Base-by-base conservation (phyloP, 345 rosid genomes). In the Nasturtium officinale region DNA sequence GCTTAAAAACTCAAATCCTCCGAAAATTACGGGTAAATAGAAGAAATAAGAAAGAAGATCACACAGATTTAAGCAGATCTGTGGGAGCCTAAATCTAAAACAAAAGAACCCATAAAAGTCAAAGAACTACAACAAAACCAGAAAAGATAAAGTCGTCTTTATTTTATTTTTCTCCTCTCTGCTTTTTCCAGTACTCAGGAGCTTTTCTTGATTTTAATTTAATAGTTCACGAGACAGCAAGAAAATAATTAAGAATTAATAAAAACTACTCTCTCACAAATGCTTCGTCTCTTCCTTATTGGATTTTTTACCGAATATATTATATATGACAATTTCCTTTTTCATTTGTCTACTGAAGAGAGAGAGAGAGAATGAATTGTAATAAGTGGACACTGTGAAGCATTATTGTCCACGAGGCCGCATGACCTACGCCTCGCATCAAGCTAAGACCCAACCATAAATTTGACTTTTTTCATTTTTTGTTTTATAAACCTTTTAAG, bases 391-490 rank as follows among this genome's bases (percentile, higher is more conserved):
- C 76, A 77, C 48, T 77, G 80, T 65, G 72, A 71, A 71, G 72
- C 72, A 72, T 77, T 77, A 77, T 77, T 77, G 63, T 50, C 80
- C 80, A 77, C 77, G 57, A 71, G 77, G 80, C 61, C 48, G 80
- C 80, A 77, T 65, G 67, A 71, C 80, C 80, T 77, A 64, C 80
- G 80, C 80, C 80, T 71, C 28, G 76, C 67, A 77, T 71, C 77
- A 77, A 65, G 80, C 76, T 13, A 50, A 40, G 72, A 75, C 71
- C 64, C 51, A 79, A 74, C 67, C 12, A 70, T 42, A 43, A 28
- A 42, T 63, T 70, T 74, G 77, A 79, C 79, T 57, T 71, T 75
- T 35, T 68, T 40, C 48, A 8, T 16, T 52, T 28, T 30, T 5
- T 33, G 40, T 16, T 2, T 18, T 17, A 4, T 11, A 38, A 46